Base-by-base conservation (phyloP, 1,139 yeast species). In the Candida anutae region DNA sequence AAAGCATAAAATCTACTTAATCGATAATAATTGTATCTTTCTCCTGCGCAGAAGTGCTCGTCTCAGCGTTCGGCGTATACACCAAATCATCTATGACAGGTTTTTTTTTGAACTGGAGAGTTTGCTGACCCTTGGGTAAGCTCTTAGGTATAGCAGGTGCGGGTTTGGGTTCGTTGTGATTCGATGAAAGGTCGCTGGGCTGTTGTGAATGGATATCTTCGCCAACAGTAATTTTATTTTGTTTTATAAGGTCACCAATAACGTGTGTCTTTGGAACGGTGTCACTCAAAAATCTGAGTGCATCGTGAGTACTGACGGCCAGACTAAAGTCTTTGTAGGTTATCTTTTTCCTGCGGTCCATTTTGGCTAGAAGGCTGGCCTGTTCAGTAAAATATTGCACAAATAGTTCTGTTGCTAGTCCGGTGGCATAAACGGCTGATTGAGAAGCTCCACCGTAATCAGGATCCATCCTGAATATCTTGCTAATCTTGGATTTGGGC, bases 321-420 rank as follows among this genome's bases (percentile, higher is more conserved):
- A 67, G 63, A 23, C 93, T 75, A 46, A 85, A 69, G 48, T 88
- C 95, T 32, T 73, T 71, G 51, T 87, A 87, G 28, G 65, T 68
- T 15, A 84, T 56, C 41, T 78, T 79, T 58, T 80, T 79, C 29
- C 94, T 62, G 38, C 76, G 75, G 21, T 77, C 85, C 32, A 76
- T 62, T 40, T 76, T 72, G 13, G 94, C 83, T 26, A 69, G 60
- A 31, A 81, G 59, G 16, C 78, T 59, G 0, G 95, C 90, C 43
- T 84, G 93, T 50, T 82, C 94, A 1, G 87, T 72, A 31, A 88
- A 62, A 42, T 81, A 74, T 51, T 81, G 84, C 11, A 87, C 70
- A 50, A 88, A 88, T 28, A 84, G 57, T 45, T 88, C 95, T 0
- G 95, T 80, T 5, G 96, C 95, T 26, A 83, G 72, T 0, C 94